Percentiles rank a stretch among this genome's conserved stretches.
phyloP scores from a whole-genome alignment of 345 rosid species.

The Firmiana major region DNA sequence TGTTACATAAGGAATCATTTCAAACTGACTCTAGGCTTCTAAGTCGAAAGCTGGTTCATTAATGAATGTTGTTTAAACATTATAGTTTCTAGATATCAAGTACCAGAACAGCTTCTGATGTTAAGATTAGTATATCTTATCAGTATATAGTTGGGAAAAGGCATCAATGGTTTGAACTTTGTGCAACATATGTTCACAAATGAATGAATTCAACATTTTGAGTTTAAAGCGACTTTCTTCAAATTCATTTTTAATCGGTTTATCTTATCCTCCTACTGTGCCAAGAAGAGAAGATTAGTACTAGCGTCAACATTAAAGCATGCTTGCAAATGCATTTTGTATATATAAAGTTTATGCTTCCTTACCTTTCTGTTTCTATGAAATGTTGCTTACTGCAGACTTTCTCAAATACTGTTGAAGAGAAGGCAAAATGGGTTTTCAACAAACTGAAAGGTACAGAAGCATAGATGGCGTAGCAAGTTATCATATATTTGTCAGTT shows the following conservation, averaged over 20 bases:
- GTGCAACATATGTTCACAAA: background rate
- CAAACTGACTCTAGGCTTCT: background rate
- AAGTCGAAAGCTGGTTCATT: background rate
- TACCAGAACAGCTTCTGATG: background rate
- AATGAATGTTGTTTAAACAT: background rate
- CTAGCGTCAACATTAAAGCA: background rate
- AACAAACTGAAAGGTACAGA: constrained; percentile 85
- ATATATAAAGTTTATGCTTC: constrained; percentile 7
- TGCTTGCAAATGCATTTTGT: background rate
- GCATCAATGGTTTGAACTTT: background rate
- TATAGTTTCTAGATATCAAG: background rate
- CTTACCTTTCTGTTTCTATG: background rate
- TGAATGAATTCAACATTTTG: background rate
- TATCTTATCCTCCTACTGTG: background rate
- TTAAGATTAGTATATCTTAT: background rate
- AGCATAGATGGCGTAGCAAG: background rate
- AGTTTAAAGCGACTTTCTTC: background rate
- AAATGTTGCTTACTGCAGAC: constrained; percentile 41
- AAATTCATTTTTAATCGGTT: background rate
- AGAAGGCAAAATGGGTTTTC: constrained; percentile 96
- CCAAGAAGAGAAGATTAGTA: background rate
- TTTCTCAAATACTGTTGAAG: constrained; percentile 85
- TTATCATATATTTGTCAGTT: background rate
- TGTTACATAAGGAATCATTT: background rate
- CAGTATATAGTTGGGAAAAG: background rate